Conservation (phyloP, 2,329 filamentous ascomycete genomes). For the Apiospora phragmitis region DNA sequence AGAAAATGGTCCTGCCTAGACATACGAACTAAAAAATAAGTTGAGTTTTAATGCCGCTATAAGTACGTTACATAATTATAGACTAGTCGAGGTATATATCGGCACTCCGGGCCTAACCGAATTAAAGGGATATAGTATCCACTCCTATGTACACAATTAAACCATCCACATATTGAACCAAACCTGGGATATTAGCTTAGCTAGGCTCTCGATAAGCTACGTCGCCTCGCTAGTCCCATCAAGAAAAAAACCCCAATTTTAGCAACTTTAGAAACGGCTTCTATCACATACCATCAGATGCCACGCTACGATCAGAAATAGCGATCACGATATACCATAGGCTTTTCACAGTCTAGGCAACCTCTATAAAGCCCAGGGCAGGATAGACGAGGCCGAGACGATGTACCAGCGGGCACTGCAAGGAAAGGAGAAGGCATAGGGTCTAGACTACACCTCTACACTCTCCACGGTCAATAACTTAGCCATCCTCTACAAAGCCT, state of each 20-base stretch:
- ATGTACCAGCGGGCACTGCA: conserved; percentile 32
- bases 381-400: conserved; percentile 25
- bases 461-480: conserved; percentile 24
- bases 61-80: conserved; percentile 13
- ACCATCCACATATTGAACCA: conserved; percentile 18
- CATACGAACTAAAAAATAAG: conserved; percentile 14
- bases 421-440: conserved; percentile 18
- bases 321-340: conserved; percentile 12
- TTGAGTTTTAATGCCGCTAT: conserved; percentile 14
- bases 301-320: conserved; percentile 8
- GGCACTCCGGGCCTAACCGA: not conserved
- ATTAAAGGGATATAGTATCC: conserved; percentile 19
- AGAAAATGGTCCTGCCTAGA: conserved; percentile 5
- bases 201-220: conserved; percentile 16
- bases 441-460: not conserved
- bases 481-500: conserved; percentile 28
- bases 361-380: conserved; percentile 30
- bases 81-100: conserved; percentile 13
- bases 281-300: conserved; percentile 18
- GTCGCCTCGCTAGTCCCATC: conserved; percentile 19
- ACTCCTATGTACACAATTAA: conserved; percentile 30
- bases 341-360: conserved; percentile 22
- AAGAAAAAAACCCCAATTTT: conserved; percentile 13
- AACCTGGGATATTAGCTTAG: conserved; percentile 15
- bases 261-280: conserved; percentile 20